Base-by-base conservation (phyloP, 2,329 filamentous ascomycete genomes). In the Sporothrix curviconia region DNA sequence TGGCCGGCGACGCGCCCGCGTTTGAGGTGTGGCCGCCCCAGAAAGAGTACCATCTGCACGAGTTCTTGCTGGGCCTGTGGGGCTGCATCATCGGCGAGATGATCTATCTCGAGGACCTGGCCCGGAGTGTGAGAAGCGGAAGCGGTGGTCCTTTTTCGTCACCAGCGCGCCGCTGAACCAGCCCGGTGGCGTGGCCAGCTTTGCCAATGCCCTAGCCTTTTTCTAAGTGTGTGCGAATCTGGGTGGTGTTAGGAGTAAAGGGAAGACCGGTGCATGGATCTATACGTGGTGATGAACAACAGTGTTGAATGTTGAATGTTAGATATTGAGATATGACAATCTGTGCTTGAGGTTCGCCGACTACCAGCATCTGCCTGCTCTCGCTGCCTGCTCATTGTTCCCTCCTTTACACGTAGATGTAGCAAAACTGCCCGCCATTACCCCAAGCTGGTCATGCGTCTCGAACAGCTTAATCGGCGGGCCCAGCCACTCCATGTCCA, bases 1-100 rank as follows among this genome's bases (percentile, higher is more conserved):
- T 86, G 1, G 83, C 79, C 0, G 82, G 83, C 0, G 86, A 90
- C 65, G 73, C 77, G 12, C 80, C 79, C n/a, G 74, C 79, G 0
- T 87, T 89, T 60, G 86, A 90, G 71, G 55, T 55, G 9, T 51
- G 55, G 50, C 58, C 54, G 15, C 39, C 40, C 8, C 19, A 46
- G 34, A 25, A 19, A 1, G 19, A 17, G n/a, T 43, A 17, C 75
- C 73, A 72, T 12, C 68, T 81, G 25, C 79, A 81, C 57, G 69
- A 71, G 17, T 77, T 76, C 62, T 69, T 81, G 2, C 68, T 83
- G 14, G 71, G 71, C 12, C 69, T 78, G 60, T 81, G 80, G 64
- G 79, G 79, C 3, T 75, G 79, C 72, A 70, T 78, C 11, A 73
- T 83, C 6, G 80, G 80, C 1, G 80, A 83, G 69, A 70, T 82